Evolutionary conservation across 805 yeast species (phyloP), one percentile per base, ranked within the genome.

Genomic region (Phaffomyces thermotolerans): DNA sequence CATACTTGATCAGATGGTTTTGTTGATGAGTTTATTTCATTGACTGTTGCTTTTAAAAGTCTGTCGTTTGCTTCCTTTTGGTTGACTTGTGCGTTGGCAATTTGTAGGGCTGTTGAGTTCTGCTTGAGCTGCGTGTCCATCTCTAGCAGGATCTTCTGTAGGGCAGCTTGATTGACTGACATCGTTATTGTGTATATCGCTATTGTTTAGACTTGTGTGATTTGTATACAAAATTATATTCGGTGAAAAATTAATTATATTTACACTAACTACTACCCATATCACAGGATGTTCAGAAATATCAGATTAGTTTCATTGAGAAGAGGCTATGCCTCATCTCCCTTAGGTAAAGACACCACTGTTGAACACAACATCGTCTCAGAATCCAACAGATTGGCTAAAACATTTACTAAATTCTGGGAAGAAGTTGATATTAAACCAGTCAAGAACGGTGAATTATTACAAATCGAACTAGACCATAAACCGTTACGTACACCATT

Each of bases 401-500:
- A 79, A 57, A 82, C 93, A 0, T 64, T 82, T 43, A 68, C 76
- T 39, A 81, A 78, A 60, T 88, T 89, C 62, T 89, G 96, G 96
- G 85, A 84, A 44, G 75, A 78, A 38, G 93, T 85, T 5, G 69
- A 66, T 25, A 63, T 76, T n/a, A 31, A 34, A 2, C 39, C 42
- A n/a, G 36, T 49, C 3, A 59, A 53, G 13, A 54, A 58, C 0
- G 57, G 59, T 1, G 59, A 62, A 3, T 63, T 59, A 4, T 70
- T 67, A 44, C 75, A 74, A 36, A 69, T 91, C 23, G 78, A 79
- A 49, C 68, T 91, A 36, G 96, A 87, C 56, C 70, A 74, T 1
- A 84, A 82, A 61, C 76, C 95, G 0, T 67, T 93, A 46, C 81
- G 80, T 58, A 91, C 98, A 1, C 96, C 98, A 0, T 63, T 79